Evolutionary conservation across 1,139 yeast species (phyloP), one percentile per base, ranked within the genome.

Genomic region (Geotrichum candidum): DNA sequence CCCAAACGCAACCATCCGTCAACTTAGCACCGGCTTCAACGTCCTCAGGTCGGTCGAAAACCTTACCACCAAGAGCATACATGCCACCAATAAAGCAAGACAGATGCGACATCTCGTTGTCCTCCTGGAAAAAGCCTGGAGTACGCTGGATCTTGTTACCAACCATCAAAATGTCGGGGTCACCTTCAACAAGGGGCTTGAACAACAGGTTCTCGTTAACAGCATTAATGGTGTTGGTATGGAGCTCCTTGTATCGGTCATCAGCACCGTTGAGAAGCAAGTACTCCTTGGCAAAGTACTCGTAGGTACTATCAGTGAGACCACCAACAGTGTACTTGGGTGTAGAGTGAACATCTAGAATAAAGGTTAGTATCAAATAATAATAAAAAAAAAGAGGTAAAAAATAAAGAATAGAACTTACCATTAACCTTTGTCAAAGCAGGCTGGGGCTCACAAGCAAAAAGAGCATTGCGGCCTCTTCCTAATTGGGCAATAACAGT

Each of bases 51-150:
- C 77, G 58, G 76, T 77, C 68, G 69, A 81, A 68, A 72, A 89
- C 65, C 70, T 78, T 84, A 5, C 89, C 84, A 2, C 90, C 90
- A 48, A 88, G 72, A 0, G 89, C 87, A 68, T 86, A 80, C 76
- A 87, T 83, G 1, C 92, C 90, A 51, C 91, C 92, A 58, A 87
- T 80, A 70, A 86, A 86, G 70, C 96, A 88, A 11, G 88, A 82
- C 66, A 86, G 78, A 68, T 86, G 89, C 67, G 84, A 79, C 83
- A 71, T 70, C 56, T 72, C 73, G 25, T 73, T 63, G 27, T 57
- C 63, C 7, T 64, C 69, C 48, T 61, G 60, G 5, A 53, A 35
- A 29, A 62, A n/a, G 68, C 77, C 23, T 76, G 80, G 15, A 77
- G 60, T 38, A 71, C 68, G 76, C 78, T 66, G 77, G 73, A 70